phyloP scores from a whole-genome alignment of 2,329 filamentous ascomycete species.

The Clathrospora elynae region DNA sequence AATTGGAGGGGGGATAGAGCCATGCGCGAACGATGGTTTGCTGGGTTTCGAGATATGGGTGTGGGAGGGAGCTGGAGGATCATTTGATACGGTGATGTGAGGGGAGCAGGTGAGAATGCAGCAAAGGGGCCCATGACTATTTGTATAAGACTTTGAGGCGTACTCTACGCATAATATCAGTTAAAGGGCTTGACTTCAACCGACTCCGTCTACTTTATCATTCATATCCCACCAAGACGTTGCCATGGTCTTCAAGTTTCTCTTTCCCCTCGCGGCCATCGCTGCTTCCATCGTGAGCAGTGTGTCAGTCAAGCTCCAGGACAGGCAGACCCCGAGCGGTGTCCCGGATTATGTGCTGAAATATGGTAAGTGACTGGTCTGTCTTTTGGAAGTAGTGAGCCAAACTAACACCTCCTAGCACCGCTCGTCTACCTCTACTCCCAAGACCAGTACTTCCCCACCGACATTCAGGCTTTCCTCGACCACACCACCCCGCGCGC shows the following conservation, averaged over 20 bases:
- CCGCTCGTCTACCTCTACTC: constrained; percentile 54
- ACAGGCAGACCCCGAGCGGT: constrained; percentile 30
- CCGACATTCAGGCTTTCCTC: constrained; percentile 52
- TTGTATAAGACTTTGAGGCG: constrained; percentile 8
- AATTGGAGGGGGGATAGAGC: neutral
- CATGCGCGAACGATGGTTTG: neutral
- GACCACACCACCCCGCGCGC: constrained; percentile 48
- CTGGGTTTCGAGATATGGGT: constrained; percentile 4
- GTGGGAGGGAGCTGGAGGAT: neutral
- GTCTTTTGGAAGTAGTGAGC: neutral
- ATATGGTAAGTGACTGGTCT: constrained; percentile 39
- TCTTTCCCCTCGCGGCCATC: constrained; percentile 15
- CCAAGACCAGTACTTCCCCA: constrained; percentile 51
- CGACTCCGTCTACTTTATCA: constrained; percentile 1
- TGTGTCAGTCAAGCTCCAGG: constrained; percentile 23
- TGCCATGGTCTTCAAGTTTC: constrained; percentile 19
- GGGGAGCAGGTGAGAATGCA: neutral
- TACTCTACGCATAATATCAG: neutral
- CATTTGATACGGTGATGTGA: neutral
- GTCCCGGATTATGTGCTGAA: constrained; percentile 48
- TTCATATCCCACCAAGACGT: constrained; percentile 1
- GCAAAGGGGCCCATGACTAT: neutral
- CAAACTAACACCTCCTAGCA: constrained; percentile 36
- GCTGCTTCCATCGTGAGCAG: constrained; percentile 21
- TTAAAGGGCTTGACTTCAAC: neutral